phyloP scores from a whole-genome alignment of 805 yeast genomes.

The Starmerella potacharoeniae region DNA sequence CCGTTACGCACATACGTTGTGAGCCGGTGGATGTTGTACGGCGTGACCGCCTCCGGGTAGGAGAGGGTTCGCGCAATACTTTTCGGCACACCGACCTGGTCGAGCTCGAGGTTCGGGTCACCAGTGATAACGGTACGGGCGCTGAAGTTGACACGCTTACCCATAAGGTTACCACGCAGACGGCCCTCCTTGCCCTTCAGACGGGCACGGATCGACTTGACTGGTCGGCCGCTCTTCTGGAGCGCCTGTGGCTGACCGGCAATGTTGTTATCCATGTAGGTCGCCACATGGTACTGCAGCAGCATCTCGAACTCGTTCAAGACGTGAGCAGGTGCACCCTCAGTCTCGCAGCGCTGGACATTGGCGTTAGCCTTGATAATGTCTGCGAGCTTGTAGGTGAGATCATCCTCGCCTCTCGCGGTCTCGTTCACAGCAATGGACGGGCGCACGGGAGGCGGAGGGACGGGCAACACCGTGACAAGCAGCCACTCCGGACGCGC shows the following conservation, averaged over 20 bases:
- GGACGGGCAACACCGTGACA: slow-evolving; percentile 94
- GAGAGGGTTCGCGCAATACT: slow-evolving; percentile 91
- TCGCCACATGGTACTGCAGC: slow-evolving; percentile 94
- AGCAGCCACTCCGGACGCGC: slow-evolving; percentile 99
- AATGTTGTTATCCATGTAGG: slow-evolving; percentile 98
- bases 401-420: slow-evolving; percentile 98
- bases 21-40: slow-evolving; percentile 85
- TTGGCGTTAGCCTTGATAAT: slow-evolving; percentile 91
- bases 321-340: slow-evolving; percentile 98
- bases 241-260: slow-evolving; percentile 99
- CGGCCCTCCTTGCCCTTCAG: slow-evolving; percentile 99
- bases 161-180: slow-evolving; percentile 96
- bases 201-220: slow-evolving; percentile 97
- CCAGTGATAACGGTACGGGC: slow-evolving; percentile 99
- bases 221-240: slow-evolving; percentile 97
- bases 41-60: slow-evolving; percentile 96
- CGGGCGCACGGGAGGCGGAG: slow-evolving; percentile 99
- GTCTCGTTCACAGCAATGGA: slow-evolving; percentile 96
- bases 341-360: slow-evolving; percentile 94
- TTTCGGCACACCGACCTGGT: slow-evolving; percentile 97
- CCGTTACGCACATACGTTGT: slow-evolving; percentile 94
- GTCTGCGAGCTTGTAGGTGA: slow-evolving; percentile 94
- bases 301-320: slow-evolving; percentile 92
- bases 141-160: slow-evolving; percentile 97
- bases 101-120: slow-evolving; percentile 94